Conservation (phyloP, 176 grass and related monocot species). For the Aegilops tauschii region DNA sequence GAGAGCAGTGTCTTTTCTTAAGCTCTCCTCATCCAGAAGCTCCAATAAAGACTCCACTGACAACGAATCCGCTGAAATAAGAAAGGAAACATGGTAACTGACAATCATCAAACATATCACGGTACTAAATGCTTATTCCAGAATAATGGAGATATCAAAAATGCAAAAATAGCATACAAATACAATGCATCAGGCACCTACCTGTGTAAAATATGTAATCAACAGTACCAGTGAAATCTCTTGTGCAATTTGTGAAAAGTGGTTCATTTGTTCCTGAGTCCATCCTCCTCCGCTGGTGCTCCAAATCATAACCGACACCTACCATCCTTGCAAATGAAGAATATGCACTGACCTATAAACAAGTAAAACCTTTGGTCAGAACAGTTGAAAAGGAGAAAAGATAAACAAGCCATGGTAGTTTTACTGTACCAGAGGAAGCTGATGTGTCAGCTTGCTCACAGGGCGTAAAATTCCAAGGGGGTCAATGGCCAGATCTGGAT, state of each 20-base stretch:
- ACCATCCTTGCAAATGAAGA: conserved; percentile 92
- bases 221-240: conserved; percentile 90
- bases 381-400: background rate
- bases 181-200: conserved; percentile 26
- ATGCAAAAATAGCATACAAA: conserved; percentile 22
- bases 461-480: conserved; percentile 88
- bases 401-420: conserved; percentile 7
- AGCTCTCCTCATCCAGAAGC: conserved; percentile 93
- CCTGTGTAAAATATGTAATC: conserved; percentile 99
- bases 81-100: background rate
- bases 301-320: conserved; percentile 61
- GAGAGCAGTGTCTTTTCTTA: conserved; percentile 95
- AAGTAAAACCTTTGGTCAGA: conserved; percentile 27
- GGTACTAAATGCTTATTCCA: background rate
- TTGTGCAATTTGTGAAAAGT: conserved; percentile 94
- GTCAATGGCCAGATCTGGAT: conserved; percentile 92
- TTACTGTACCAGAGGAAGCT: conserved; percentile 87
- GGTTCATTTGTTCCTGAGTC: conserved; percentile 93
- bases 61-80: conserved; percentile 91
- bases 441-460: conserved; percentile 85
- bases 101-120: conserved; percentile 22
- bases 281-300: conserved; percentile 94
- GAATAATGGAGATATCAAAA: background rate
- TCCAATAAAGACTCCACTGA: conserved; percentile 92
- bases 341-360: conserved; percentile 91